These are phyloP conservation scores for Trichopus zeylanicus DNA, from an alignment of 116 monocot genomes.

Conservation along the genomic window DNA sequence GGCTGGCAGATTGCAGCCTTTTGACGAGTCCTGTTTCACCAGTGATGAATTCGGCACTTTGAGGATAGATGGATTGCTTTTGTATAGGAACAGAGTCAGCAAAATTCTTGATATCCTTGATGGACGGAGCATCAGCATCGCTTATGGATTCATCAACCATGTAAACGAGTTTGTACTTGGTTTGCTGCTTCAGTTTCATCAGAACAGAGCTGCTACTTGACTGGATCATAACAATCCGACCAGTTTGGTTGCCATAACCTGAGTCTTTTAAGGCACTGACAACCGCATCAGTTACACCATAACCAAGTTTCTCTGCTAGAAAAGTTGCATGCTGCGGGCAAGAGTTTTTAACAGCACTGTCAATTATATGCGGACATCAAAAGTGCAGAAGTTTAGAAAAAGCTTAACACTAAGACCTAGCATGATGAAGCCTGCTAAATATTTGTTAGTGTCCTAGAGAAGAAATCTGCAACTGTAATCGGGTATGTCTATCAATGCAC, in stretches of 20 bases:
- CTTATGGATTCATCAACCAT: constrained; percentile 45
- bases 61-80: constrained; percentile 38
- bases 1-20: constrained; percentile 36
- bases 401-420: background rate
- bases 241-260: constrained; percentile 37
- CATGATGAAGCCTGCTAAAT: too few relatives aligned
- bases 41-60: constrained; percentile 11
- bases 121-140: constrained; percentile 30
- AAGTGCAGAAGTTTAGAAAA: too few relatives aligned
- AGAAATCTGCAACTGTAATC: too few relatives aligned
- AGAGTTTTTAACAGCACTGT: background rate
- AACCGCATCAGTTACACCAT: constrained; percentile 35
- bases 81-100: constrained; percentile 43
- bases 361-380: background rate
- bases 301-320: constrained; percentile 34
- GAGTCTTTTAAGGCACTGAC: constrained; percentile 31
- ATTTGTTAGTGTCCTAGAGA: too few relatives aligned
- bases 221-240: constrained; percentile 49
- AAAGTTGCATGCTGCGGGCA: constrained; percentile 38
- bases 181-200: constrained; percentile 46
- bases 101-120: constrained; percentile 56
- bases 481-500: too few relatives aligned
- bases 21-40: constrained; percentile 34
- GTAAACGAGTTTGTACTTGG: constrained; percentile 51
- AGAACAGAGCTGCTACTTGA: constrained; percentile 75